Evolutionary conservation across 2,329 filamentous ascomycete genomes (phyloP).

Genomic region (Aspergillus ibericus): DNA sequence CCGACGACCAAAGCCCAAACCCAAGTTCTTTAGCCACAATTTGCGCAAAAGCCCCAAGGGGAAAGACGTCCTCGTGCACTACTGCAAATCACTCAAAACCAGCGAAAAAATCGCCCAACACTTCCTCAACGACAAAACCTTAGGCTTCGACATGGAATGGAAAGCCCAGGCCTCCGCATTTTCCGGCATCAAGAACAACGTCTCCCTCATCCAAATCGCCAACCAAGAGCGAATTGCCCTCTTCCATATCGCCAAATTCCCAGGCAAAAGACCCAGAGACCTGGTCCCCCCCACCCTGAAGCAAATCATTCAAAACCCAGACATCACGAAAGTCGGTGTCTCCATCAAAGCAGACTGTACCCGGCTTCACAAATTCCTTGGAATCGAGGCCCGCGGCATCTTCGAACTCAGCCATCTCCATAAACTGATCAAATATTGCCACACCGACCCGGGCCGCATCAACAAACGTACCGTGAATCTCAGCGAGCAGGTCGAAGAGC

Average conservation of each 20-base stretch:
- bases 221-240: slow-evolving; percentile 73
- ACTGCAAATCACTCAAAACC: slow-evolving; percentile 67
- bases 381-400: slow-evolving; percentile 63
- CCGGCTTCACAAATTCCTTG: slow-evolving; percentile 66
- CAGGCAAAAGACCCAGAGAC: slow-evolving; percentile 44
- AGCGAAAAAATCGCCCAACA: slow-evolving; percentile 66
- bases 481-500: slow-evolving; percentile 67
- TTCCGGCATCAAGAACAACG: slow-evolving; percentile 62
- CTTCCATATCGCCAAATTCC: slow-evolving; percentile 73
- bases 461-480: slow-evolving; percentile 68
- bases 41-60: slow-evolving; percentile 50
- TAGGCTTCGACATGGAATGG: slow-evolving; percentile 96
- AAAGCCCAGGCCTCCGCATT: slow-evolving; percentile 51
- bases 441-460: slow-evolving; percentile 55
- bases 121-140: slow-evolving; percentile 67
- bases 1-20: no score
- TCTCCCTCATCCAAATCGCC: slow-evolving; percentile 82
- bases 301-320: slow-evolving; percentile 68
- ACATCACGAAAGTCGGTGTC: slow-evolving; percentile 75
- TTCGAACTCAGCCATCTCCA: slow-evolving; percentile 84
- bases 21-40: slow-evolving; percentile 36
- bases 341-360: slow-evolving; percentile 69
- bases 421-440: slow-evolving; percentile 69
- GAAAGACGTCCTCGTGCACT: slow-evolving; percentile 67
- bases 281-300: slow-evolving; percentile 71